A percentile compares a stretch with the other conserved stretches of the same genome.
Conservation (phyloP, 177 flowering plant species). For the Vitis hybrid region DNA sequence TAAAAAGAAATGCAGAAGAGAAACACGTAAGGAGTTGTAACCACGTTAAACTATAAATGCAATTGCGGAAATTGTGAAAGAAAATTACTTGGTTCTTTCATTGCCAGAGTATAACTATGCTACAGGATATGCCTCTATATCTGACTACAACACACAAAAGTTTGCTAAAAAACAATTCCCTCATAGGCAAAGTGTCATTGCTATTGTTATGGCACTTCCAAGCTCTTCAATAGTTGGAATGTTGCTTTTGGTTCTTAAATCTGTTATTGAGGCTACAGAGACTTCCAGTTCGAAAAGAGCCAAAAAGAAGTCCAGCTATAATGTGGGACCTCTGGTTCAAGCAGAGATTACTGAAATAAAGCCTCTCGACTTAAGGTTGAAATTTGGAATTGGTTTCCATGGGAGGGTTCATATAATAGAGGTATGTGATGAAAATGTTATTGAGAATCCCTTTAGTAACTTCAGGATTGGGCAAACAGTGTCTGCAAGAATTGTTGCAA, state of each 20-base stretch:
- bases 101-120: slow-evolving; percentile 57
- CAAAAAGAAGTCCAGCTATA: slow-evolving; percentile 57
- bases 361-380: slow-evolving; percentile 67
- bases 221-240: slow-evolving; percentile 17
- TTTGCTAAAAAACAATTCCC: slow-evolving; percentile 49
- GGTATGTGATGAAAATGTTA: slow-evolving; percentile 54
- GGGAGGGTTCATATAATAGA: slow-evolving; percentile 93
- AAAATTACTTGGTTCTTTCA: slow-evolving; percentile 92
- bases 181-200: slow-evolving; percentile 77
- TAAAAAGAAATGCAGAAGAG: slow-evolving; percentile 80
- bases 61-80: slow-evolving; percentile 83
- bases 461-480: slow-evolving; percentile 73
- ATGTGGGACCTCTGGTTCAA: slow-evolving; percentile 73
- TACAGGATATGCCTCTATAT: slow-evolving; percentile 70
- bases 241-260: slow-evolving; percentile 36
- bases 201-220: slow-evolving; percentile 76
- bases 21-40: slow-evolving; percentile 41
- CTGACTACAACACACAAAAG: slow-evolving; percentile 85
- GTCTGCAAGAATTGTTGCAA: slow-evolving; percentile 68
- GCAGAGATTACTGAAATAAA: slow-evolving; percentile 89
- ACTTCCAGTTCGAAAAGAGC: slow-evolving; percentile 65
- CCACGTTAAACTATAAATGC: slow-evolving; percentile 74
- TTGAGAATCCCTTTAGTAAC: slow-evolving; percentile 57
- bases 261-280: slow-evolving; percentile 46
- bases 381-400: slow-evolving; percentile 69